These are phyloP conservation scores for Ceratobasidium theobromae DNA, from an alignment of 1,284 basidiomycete genomes.

Conservation along the genomic window DNA sequence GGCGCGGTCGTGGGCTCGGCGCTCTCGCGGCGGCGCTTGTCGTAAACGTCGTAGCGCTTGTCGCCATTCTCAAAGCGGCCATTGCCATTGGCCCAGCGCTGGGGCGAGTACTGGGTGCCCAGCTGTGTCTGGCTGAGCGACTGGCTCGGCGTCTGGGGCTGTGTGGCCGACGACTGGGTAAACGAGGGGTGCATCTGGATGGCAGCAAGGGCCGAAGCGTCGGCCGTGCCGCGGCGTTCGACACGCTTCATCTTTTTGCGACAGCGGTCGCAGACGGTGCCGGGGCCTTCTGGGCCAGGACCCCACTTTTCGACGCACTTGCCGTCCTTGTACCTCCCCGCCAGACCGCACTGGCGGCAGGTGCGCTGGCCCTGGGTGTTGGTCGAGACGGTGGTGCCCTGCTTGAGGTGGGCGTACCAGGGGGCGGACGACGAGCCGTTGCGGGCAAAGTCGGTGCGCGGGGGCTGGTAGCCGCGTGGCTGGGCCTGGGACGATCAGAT, in stretches of 20 bases:
- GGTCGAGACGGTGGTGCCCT: conserved; percentile 42
- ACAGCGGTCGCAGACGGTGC: conserved; percentile 80
- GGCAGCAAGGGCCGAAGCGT: conserved; percentile 24
- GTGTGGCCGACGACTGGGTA: background rate
- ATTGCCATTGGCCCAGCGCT: background rate
- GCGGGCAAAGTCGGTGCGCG: background rate
- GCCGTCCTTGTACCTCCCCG: conserved; percentile 74
- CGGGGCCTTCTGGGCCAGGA: conserved; percentile 76
- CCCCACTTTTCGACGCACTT: conserved; percentile 88
- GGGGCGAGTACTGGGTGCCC: conserved; percentile 21
- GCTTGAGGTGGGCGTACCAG: conserved; percentile 25
- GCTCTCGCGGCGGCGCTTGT: background rate
- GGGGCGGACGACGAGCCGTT: too few relatives aligned
- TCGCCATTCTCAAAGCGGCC: conserved; percentile 2
- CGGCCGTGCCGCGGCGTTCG: conserved; percentile 56
- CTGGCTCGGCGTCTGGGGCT: background rate
- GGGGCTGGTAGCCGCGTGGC: too few relatives aligned
- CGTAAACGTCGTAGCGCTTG: conserved; percentile 16
- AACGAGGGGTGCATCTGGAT: background rate
- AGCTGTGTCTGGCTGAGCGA: conserved; percentile 16
- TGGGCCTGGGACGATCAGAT: too few relatives aligned
- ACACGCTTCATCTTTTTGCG: conserved; percentile 85
- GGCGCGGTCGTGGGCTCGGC: background rate
- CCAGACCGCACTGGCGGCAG: conserved; percentile 68
- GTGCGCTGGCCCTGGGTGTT: conserved; percentile 69